phyloP scores from a whole-genome alignment of 768 basidiomycete genomes.

The Panaeolus cyanescens region DNA sequence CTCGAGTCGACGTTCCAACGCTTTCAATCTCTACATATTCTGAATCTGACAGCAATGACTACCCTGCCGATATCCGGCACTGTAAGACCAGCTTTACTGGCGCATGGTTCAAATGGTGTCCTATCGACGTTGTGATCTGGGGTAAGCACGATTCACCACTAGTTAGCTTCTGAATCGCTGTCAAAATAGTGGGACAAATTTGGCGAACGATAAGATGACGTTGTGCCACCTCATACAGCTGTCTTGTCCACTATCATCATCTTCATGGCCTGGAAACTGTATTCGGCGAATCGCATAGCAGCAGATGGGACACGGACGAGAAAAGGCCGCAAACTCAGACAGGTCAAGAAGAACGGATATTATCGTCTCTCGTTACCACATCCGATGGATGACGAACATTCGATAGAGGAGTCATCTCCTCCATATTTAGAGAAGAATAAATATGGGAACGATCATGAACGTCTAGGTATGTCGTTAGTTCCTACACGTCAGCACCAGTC shows the following conservation, averaged over 20 bases:
- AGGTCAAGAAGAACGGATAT: constrained; percentile 7
- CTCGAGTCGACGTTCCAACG: background rate
- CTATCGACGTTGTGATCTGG: constrained; percentile 22
- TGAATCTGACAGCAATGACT: background rate
- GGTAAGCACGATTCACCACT: constrained; percentile 9
- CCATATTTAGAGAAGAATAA: constrained; percentile 6
- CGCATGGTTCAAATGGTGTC: constrained; percentile 20
- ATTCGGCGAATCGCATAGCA: constrained; percentile 4
- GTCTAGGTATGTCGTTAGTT: background rate
- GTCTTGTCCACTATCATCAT: constrained; percentile 3
- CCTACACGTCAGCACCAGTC: background rate
- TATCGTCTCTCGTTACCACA: constrained; percentile 13
- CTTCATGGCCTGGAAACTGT: constrained; percentile 13
- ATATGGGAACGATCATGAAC: background rate
- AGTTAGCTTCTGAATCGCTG: background rate
- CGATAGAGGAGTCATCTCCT: background rate
- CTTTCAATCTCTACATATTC: background rate
- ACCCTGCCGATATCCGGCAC: background rate
- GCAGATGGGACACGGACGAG: background rate
- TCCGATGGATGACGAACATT: background rate
- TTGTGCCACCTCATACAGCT: constrained; percentile 2
- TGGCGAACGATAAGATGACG: background rate
- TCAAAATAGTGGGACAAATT: background rate
- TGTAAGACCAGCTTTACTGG: constrained; percentile 9
- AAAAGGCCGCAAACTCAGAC: background rate